Conservation (phyloP, 164 flowering plant species). For the Kalanchoe fedtschenkoi region DNA sequence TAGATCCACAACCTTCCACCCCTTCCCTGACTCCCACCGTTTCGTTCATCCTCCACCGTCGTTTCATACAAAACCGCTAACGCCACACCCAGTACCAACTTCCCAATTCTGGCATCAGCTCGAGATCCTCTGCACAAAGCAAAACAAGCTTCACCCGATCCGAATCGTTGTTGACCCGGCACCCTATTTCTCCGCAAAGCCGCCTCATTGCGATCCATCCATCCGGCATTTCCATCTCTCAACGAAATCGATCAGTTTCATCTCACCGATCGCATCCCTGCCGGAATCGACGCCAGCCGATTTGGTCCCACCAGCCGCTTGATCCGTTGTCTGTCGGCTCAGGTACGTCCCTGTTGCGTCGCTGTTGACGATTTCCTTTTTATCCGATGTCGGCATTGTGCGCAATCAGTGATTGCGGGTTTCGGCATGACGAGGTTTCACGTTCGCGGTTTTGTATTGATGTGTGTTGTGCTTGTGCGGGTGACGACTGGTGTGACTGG, state of each 20-base stretch:
- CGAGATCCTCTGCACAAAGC: neutral
- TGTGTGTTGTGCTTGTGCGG: too few species aligned
- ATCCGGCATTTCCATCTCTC: neutral
- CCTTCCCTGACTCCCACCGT: too few species aligned
- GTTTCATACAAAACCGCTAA: neutral
- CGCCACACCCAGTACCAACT: neutral
- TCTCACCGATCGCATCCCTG: slow-evolving; percentile 5
- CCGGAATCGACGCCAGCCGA: neutral
- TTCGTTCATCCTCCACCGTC: neutral
- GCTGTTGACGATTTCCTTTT: neutral
- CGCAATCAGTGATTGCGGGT: neutral
- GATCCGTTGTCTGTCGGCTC: neutral
- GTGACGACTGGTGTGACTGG: too few species aligned
- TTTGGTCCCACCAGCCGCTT: neutral
- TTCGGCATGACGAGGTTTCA: neutral
- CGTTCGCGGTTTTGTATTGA: neutral
- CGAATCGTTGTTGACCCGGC: slow-evolving; percentile 2
- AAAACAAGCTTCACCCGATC: neutral
- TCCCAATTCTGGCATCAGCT: neutral
- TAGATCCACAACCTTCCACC: too few species aligned
- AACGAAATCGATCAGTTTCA: neutral
- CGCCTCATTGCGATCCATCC: slow-evolving; percentile 2
- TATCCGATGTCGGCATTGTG: neutral
- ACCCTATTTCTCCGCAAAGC: neutral
- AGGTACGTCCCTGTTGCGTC: neutral